Evolutionary conservation across 176 grass and related monocot genomes (phyloP), one percentile per base, ranked within the genome.

Genomic region (Zea luxurians): DNA sequence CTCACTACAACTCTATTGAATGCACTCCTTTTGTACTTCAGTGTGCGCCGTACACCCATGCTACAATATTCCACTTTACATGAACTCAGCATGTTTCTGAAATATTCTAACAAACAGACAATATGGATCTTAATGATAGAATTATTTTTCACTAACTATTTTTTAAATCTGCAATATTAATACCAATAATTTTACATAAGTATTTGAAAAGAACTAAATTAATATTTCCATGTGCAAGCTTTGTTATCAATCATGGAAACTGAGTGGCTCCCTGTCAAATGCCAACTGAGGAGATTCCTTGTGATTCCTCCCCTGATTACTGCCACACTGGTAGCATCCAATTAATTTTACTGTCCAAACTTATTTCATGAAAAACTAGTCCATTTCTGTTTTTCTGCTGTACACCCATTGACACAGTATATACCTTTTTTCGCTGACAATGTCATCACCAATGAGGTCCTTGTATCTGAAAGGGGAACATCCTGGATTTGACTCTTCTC

Each of bases 401-500:
- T 53, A 58, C 6, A 55, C 12, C 2, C 34, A 21, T 64, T 74
- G 43, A 79, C 65, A 61, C 18, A 78, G 7, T 20, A 57, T 57
- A 57, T 2, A 16, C 62, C 21, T 37, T 58, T 18, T 6, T 73
- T 7, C 27, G n/a, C 11, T 69, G 3, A 3, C 1, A 21, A 20
- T 54, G 37, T 54, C 18, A 66, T 68, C 17, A 61, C 34, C 4
- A 0, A 44, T 40, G 48, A 82, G 62, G 21, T 71, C 73, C 9
- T 75, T 69, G 21, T 69, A 52, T 62, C 66, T 75, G 64, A 81
- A 68, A 21, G 66, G 42, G 13, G 37, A 77, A 8, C 64, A 36
- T 65, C 67, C 20, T 78, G 47, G 68, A 73, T 81, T 82, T 89
- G 21, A 75, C 12, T 52, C 7, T 74, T 81, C 20, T 83, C 41